Evolutionary conservation across 1,139 yeast genomes (phyloP).

Genomic region (Hemisphaericaspora subhashii): DNA sequence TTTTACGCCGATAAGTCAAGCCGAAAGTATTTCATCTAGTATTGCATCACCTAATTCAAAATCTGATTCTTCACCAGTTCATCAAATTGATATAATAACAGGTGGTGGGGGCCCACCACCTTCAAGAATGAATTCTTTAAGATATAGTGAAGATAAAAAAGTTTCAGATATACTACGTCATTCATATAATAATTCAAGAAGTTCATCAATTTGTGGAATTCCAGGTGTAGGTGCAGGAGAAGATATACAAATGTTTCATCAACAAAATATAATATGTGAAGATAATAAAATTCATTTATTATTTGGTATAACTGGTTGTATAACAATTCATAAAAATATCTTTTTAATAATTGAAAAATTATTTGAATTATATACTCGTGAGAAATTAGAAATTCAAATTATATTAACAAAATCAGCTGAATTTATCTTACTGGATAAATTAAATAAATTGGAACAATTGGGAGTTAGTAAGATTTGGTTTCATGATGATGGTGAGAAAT

Average conservation of each 20-base stretch:
- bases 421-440: conserved; percentile 25
- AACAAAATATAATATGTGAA: conserved; percentile 3
- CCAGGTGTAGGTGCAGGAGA: background rate
- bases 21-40: conserved; percentile 9
- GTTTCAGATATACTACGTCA: conserved; percentile 16
- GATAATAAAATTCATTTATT: conserved; percentile 24
- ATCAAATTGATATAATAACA: background rate
- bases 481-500: conserved; percentile 24
- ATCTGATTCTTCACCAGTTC: conserved; percentile 1
- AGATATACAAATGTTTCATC: background rate
- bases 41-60: conserved; percentile 10
- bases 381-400: conserved; percentile 28
- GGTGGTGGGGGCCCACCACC: background rate
- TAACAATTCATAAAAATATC: conserved; percentile 25
- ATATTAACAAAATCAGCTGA: conserved; percentile 30
- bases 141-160: conserved; percentile 18
- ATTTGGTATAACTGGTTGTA: conserved; percentile 32
- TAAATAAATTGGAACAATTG: conserved; percentile 24
- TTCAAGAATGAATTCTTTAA: conserved; percentile 17
- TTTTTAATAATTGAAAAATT: conserved; percentile 28
- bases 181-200: conserved; percentile 8
- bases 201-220: conserved; percentile 6
- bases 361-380: conserved; percentile 25
- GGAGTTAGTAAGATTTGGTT: conserved; percentile 31
- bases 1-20: conserved; percentile 2